These are phyloP conservation scores for Chrysoporthe cubensis DNA, from an alignment of 2,329 filamentous ascomycete genomes.

Conservation along the genomic window DNA sequence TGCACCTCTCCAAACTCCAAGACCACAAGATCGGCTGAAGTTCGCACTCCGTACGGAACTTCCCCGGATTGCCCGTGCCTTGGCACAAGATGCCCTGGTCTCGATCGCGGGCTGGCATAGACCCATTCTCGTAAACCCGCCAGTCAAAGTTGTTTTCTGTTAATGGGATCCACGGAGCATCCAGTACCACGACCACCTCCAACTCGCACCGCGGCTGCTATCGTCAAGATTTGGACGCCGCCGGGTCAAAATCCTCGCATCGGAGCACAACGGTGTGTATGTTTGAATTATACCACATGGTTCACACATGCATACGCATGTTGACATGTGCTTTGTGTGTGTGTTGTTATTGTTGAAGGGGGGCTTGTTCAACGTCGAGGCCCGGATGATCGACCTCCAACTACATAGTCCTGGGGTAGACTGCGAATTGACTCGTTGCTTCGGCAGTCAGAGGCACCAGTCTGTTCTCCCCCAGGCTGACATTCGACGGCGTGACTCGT, in stretches of 20 bases:
- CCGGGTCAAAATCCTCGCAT: background rate
- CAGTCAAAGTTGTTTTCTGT: background rate
- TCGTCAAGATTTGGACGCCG: background rate
- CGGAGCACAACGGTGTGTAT: background rate
- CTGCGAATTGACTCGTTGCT: background rate
- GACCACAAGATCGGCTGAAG: background rate
- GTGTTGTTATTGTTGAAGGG: background rate
- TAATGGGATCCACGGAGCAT: background rate
- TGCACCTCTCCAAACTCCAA: background rate
- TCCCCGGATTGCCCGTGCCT: background rate
- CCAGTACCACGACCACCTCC: background rate
- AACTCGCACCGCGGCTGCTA: background rate
- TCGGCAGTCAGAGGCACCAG: background rate
- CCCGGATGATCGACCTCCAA: background rate
- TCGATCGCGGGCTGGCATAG: background rate
- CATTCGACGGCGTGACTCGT: background rate
- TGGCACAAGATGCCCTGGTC: background rate
- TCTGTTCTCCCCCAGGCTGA: background rate
- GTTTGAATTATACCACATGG: background rate
- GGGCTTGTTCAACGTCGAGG: background rate
- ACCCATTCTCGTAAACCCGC: background rate
- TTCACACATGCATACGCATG: background rate
- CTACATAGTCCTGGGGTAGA: background rate
- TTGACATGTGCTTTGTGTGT: background rate
- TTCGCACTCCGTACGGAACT: background rate